Percentiles rank a stretch among this genome's conserved stretches.
Evolutionary conservation across 148 eudicot genomes (phyloP).

Genomic region (Salicornia ramosissima): DNA sequence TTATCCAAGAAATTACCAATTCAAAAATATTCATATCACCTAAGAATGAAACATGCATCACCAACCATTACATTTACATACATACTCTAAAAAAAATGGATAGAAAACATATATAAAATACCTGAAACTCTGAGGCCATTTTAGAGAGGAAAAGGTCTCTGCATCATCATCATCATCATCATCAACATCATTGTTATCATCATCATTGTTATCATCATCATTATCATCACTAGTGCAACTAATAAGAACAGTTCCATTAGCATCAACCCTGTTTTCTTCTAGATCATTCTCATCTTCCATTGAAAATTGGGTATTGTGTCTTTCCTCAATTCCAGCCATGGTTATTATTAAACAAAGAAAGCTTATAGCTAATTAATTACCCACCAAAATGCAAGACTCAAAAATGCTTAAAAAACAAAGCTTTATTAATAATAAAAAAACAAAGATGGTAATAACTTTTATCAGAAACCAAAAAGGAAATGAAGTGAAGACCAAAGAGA

Average conservation of each 20-base stretch:
- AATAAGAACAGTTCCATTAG: too few species aligned
- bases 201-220: constrained; percentile 17
- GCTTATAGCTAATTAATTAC: background rate
- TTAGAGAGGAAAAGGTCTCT: constrained; percentile 37
- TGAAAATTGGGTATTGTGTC: constrained; percentile 26
- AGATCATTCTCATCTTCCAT: constrained; percentile 35
- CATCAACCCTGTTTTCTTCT: constrained; percentile 24
- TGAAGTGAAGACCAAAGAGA: background rate
- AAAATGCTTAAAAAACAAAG: too few species aligned
- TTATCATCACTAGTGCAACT: constrained; percentile 18
- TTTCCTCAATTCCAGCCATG: constrained; percentile 28
- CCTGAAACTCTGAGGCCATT: constrained; percentile 80
- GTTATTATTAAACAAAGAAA: constrained; percentile 1
- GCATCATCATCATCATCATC: constrained; percentile 19
- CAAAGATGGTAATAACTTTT: too few species aligned
- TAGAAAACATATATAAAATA: constrained; percentile 8
- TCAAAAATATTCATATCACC: too few species aligned
- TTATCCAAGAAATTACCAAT: too few species aligned
- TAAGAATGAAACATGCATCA: too few species aligned
- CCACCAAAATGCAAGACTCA: too few species aligned
- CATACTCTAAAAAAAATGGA: background rate
- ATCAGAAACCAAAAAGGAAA: background rate
- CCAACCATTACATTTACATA: too few species aligned
- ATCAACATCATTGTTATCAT: constrained; percentile 13
- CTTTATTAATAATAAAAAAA: too few species aligned